Percentiles rank a stretch among this genome's conserved stretches.
phyloP scores from a whole-genome alignment of 2,329 filamentous ascomycete species.

The Fonsecaea pedrosoi region DNA sequence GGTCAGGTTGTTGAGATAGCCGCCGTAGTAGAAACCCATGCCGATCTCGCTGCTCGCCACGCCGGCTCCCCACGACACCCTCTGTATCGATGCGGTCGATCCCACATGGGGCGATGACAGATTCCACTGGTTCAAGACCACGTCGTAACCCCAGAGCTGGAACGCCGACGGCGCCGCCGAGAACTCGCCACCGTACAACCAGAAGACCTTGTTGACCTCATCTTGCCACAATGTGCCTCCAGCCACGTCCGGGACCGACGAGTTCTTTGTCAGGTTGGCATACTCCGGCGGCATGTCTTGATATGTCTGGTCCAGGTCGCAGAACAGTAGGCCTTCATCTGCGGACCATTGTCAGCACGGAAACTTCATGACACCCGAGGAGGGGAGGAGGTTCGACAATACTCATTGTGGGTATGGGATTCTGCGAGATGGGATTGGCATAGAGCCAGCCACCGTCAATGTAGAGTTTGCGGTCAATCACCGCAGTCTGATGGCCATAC shows the following conservation, averaged over 20 bases:
- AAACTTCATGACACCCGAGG: not conserved
- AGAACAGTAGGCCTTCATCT: slow-evolving; percentile 64
- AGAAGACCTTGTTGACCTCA: slow-evolving; percentile 67
- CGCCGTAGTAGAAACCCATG: slow-evolving; percentile 67
- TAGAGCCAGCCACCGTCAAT: slow-evolving; percentile 68
- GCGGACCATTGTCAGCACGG: not conserved
- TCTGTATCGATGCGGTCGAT: slow-evolving; percentile 47
- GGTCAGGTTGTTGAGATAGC: slow-evolving; percentile 65
- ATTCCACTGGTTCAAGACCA: slow-evolving; percentile 64
- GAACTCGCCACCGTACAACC: slow-evolving; percentile 68
- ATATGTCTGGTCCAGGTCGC: slow-evolving; percentile 59
- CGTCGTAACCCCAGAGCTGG: slow-evolving; percentile 64
- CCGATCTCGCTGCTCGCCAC: slow-evolving; percentile 56
- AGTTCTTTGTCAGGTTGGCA: slow-evolving; percentile 65
- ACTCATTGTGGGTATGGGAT: slow-evolving; percentile 64
- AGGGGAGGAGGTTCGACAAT: slow-evolving; percentile 41
- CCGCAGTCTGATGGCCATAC: slow-evolving; percentile 66
- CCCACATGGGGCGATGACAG: slow-evolving; percentile 48
- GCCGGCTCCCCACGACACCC: slow-evolving; percentile 65
- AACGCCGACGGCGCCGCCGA: slow-evolving; percentile 53
- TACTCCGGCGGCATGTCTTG: slow-evolving; percentile 60
- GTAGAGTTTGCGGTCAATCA: slow-evolving; percentile 66
- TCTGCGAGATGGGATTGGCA: slow-evolving; percentile 59
- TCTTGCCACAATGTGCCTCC: slow-evolving; percentile 65
- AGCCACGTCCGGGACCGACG: slow-evolving; percentile 59